Percentiles rank a stretch among this genome's conserved stretches.
phyloP scores from a whole-genome alignment of 164 flowering plant genomes.

The Tetracentron sinense region DNA sequence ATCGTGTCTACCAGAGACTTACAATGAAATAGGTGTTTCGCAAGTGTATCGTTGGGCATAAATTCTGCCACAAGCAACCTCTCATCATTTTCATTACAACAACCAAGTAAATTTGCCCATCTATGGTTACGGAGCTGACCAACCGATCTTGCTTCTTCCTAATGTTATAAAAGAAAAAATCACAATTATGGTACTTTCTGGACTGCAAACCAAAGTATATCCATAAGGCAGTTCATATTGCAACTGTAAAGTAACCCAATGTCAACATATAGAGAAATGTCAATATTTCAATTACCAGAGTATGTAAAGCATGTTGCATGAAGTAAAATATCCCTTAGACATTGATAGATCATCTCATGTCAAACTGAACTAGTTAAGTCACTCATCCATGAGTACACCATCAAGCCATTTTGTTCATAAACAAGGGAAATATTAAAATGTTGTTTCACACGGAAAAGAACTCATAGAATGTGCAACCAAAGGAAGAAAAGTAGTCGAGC shows the following conservation, averaged over 20 bases:
- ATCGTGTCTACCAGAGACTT: conserved; percentile 25
- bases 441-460: background rate
- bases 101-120: conserved; percentile 83
- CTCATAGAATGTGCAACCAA: background rate
- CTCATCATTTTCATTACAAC: conserved; percentile 88
- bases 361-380: too few relatives aligned
- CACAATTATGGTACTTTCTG: background rate
- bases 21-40: conserved; percentile 94
- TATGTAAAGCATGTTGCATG: too few relatives aligned
- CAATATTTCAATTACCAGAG: background rate
- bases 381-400: too few relatives aligned
- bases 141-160: conserved; percentile 93
- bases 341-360: too few relatives aligned
- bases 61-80: conserved; percentile 85
- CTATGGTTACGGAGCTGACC: conserved; percentile 80
- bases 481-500: background rate
- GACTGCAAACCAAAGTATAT: background rate
- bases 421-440: background rate
- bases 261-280: background rate
- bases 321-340: too few relatives aligned
- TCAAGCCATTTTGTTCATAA: too few relatives aligned
- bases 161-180: conserved; percentile 7
- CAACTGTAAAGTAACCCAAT: background rate
- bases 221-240: background rate
- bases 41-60: conserved; percentile 91